A percentile compares a stretch with the other conserved stretches of the same genome.
These are phyloP conservation scores for Suillus variegatus DNA, from an alignment of 768 basidiomycete species.

Conservation along the genomic window DNA sequence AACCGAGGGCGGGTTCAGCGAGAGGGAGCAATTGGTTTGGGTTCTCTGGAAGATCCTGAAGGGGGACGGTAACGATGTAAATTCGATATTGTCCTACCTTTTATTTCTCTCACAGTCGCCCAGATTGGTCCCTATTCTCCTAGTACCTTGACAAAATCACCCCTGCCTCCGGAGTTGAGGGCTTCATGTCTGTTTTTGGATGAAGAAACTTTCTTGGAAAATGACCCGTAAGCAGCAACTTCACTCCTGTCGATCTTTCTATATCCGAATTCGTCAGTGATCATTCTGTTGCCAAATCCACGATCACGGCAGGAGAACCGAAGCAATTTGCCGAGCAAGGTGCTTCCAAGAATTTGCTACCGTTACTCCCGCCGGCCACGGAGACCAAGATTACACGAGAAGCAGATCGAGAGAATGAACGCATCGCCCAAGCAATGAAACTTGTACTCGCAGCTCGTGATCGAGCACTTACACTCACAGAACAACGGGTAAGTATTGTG, in stretches of 20 bases:
- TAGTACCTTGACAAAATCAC: constrained; percentile 69
- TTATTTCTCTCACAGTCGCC: constrained; percentile 9
- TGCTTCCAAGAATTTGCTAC: constrained; percentile 5
- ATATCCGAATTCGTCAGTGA: constrained; percentile 23
- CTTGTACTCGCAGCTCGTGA: constrained; percentile 69
- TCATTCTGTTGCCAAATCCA: constrained; percentile 11
- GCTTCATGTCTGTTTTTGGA: constrained; percentile 71
- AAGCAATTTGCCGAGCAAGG: constrained; percentile 8
- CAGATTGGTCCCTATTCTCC: constrained; percentile 86
- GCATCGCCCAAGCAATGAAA: constrained; percentile 62
- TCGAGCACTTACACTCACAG: constrained; percentile 71
- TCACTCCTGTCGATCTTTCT: constrained; percentile 6
- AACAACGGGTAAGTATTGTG: constrained; percentile 57
- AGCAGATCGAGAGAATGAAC: constrained; percentile 58
- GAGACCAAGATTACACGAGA: constrained; percentile 40
- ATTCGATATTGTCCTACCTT: constrained; percentile 5
- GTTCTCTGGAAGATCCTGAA: constrained; percentile 86
- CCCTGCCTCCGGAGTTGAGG: constrained; percentile 73
- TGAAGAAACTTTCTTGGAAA: constrained; percentile 53
- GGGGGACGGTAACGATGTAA: constrained; percentile 80
- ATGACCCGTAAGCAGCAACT: constrained; percentile 44
- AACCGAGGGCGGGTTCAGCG: constrained; percentile 47
- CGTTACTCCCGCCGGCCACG: constrained; percentile 5
- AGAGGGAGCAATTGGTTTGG: constrained; percentile 81
- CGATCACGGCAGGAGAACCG: constrained; percentile 11